Evolutionary conservation across 2,329 filamentous ascomycete genomes (phyloP), one percentile per base, ranked within the genome.

Genomic region (Didymellaceae sp.): DNA sequence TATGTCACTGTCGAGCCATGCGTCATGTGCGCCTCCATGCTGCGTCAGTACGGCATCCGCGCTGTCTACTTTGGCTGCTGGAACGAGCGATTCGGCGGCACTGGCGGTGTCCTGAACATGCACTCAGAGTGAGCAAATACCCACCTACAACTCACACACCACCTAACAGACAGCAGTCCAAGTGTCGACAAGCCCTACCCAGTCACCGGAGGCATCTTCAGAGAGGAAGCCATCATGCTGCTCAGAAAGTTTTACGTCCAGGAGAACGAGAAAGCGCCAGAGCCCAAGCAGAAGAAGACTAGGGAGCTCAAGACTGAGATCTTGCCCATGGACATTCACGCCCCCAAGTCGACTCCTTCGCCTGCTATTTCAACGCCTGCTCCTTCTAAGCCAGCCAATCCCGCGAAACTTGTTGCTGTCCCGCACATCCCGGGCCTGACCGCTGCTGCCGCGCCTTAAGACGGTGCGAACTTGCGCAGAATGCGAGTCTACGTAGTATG

Each of bases 1-100:
- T 99, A 99, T 74, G 94, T 99, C 39, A 99, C 94, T 0, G 93
- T 99, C 45, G 95, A 99, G 75, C 94, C 94, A 4, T 99, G 94
- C 73, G 91, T 99, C 77, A 99, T 99, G 94, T 99, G 94, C 71
- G 94, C 94, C 10, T 95, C 91, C 6, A 85, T 95, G 44, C 82
- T 99, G 41, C 86, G 91, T 42, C 95, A 99, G 74, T 87, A 95
- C 58, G 84, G 86, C 11, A 91, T 99, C 73, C 85, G 88, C 55
- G 88, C 88, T 60, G 94, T 99, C 24, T 97, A 93, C 74, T 99
- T 94, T 73, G 95, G 94, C 4, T 96, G 92, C 52, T 85, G 89
- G 63, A 99, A 99, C 72, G 94, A 99, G 77, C 90, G 95, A 50
- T 99, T 99, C 76, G 94, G 94, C 6, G 94, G 95, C 24, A 96